phyloP scores from a whole-genome alignment of 169 alveolate genomes.

The Plasmodium blacklocki region DNA sequence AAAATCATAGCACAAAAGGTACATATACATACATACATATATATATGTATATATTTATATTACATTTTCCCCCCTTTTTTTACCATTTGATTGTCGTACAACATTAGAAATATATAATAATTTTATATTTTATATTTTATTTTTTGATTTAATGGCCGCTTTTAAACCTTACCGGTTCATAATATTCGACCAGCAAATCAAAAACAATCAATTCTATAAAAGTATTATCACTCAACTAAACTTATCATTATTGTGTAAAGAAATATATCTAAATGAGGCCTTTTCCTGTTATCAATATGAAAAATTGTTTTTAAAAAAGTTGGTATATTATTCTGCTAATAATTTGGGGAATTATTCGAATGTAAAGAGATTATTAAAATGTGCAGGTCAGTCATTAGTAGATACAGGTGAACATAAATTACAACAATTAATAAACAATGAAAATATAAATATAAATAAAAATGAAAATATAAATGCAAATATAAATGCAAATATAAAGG shows the following conservation, averaged over 20 bases:
- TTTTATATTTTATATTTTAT: neutral
- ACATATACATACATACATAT: too few species aligned
- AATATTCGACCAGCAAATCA: constrained; percentile 30
- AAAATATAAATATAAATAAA: neutral
- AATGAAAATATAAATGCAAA: neutral
- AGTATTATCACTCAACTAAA: constrained; percentile 37
- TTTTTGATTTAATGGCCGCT: constrained; percentile 37
- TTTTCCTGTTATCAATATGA: constrained; percentile 32
- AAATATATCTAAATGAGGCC: constrained; percentile 50
- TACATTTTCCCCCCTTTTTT: neutral
- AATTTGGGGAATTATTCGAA: constrained; percentile 18
- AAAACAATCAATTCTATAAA: constrained; percentile 18
- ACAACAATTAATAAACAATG: constrained; percentile 5
- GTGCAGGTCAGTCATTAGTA: too few species aligned
- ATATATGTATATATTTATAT: neutral
- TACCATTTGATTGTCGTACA: neutral
- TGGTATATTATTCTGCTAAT: constrained; percentile 29
- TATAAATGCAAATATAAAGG: neutral
- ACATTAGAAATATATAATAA: too few species aligned
- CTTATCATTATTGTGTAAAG: constrained; percentile 58
- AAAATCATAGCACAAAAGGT: too few species aligned
- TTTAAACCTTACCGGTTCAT: constrained; percentile 68
- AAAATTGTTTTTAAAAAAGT: constrained; percentile 18
- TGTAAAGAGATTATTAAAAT: neutral
- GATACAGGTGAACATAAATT: neutral